A percentile compares a stretch with the other conserved stretches of the same genome.
Conservation (phyloP, 2,329 filamentous ascomycete species). For the Aspergillus sp. region DNA sequence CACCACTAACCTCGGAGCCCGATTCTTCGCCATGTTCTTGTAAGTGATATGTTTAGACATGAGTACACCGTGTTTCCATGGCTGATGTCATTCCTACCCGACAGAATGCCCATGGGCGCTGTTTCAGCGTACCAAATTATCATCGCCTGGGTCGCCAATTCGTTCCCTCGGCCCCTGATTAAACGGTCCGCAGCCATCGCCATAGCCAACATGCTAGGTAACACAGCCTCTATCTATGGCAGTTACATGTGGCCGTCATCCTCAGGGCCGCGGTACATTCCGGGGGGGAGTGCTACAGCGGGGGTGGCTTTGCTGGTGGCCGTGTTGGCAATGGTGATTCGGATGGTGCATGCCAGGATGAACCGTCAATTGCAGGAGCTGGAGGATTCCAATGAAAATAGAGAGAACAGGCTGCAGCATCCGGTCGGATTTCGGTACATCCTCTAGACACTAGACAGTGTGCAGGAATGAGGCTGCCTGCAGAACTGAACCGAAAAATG, state of each 20-base stretch:
- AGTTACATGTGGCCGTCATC: constrained; percentile 32
- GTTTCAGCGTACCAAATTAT: constrained; percentile 41
- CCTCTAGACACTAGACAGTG: too few relatives aligned
- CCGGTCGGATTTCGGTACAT: too few relatives aligned
- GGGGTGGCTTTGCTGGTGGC: constrained; percentile 30
- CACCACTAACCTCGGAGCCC: constrained; percentile 44
- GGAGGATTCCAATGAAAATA: too few relatives aligned
- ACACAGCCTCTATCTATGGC: constrained; percentile 35
- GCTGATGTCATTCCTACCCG: background rate
- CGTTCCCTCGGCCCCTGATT: constrained; percentile 37
- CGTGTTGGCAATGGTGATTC: constrained; percentile 25
- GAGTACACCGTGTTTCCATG: too few relatives aligned
- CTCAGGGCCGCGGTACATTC: constrained; percentile 31
- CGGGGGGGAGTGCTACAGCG: constrained; percentile 31
- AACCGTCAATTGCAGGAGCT: constrained; percentile 13
- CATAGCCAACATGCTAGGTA: constrained; percentile 38
- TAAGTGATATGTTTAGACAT: constrained; percentile 4
- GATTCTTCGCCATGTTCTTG: constrained; percentile 59
- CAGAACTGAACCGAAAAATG: background rate
- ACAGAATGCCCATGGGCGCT: constrained; percentile 48
- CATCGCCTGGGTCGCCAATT: constrained; percentile 39
- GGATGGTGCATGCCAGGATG: constrained; percentile 26
- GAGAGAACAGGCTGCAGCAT: too few relatives aligned
- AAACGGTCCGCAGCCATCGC: constrained; percentile 40
- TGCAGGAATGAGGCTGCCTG: background rate